phyloP scores from a whole-genome alignment of 2,329 filamentous ascomycete species.

The Aspergillus melleus region DNA sequence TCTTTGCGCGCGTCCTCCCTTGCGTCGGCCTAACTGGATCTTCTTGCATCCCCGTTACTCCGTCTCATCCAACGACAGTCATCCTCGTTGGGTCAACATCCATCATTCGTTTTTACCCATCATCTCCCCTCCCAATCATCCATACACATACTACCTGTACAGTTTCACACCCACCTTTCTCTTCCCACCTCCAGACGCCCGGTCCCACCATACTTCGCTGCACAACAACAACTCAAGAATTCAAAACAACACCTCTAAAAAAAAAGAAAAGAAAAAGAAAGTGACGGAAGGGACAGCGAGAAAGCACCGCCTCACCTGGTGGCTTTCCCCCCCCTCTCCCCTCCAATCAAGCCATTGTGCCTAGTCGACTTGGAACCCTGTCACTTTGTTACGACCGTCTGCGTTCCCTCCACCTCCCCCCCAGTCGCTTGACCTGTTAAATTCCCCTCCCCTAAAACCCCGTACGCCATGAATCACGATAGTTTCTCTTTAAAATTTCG shows the following conservation, averaged over 20 bases:
- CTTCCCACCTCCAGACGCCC: constrained; percentile 1
- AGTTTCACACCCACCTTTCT: constrained; percentile 11
- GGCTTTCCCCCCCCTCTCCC: constrained; percentile 21
- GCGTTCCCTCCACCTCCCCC: constrained; percentile 1
- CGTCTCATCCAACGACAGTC: constrained; percentile 1
- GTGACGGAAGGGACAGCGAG: constrained; percentile 20
- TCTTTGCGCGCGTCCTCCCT: constrained; percentile 15
- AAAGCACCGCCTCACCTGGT: constrained; percentile 27
- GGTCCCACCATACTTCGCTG: constrained; percentile 12
- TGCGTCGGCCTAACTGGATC: constrained; percentile 13
- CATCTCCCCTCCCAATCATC: background rate
- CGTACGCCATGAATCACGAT: constrained; percentile 38
- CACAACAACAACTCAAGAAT: background rate
- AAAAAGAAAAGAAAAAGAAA: constrained; percentile 1
- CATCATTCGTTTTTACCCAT: background rate
- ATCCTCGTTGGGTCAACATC: constrained; percentile 14
- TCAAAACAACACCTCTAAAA: background rate
- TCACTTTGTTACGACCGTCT: background rate
- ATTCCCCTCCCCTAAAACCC: constrained; percentile 30
- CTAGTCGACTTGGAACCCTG: constrained; percentile 13
- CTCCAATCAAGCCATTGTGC: constrained; percentile 23
- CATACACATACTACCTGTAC: constrained; percentile 14
- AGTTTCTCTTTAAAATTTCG: constrained; percentile 41
- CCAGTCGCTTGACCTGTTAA: constrained; percentile 22
- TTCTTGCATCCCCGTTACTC: constrained; percentile 1